phyloP scores from a whole-genome alignment of 306 rosid genomes.

The Pyrus pyrifolia region DNA sequence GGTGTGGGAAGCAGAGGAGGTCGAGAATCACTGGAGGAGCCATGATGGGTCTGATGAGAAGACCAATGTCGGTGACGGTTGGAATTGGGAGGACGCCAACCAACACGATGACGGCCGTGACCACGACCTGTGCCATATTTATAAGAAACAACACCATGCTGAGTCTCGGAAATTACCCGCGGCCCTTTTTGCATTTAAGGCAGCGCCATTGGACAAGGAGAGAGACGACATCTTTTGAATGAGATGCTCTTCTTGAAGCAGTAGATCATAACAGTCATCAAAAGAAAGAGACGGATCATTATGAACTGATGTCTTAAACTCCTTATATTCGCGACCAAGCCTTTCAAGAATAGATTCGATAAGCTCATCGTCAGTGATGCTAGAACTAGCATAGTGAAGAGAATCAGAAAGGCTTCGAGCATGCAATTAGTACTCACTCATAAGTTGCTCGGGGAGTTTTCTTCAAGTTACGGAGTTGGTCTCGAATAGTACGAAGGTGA shows the following conservation, averaged over 20 bases:
- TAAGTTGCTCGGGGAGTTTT: no score
- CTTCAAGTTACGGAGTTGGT: no score
- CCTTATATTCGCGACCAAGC: not conserved
- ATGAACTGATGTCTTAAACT: not conserved
- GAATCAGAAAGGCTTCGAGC: no score
- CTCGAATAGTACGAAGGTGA: not conserved
- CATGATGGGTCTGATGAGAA: not conserved
- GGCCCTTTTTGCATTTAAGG: not conserved
- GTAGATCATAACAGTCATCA: not conserved
- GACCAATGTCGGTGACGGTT: not conserved
- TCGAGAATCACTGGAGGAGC: not conserved
- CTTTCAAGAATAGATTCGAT: not conserved
- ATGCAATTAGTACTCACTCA: no score
- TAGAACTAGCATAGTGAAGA: no score
- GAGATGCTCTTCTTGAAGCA: not conserved
- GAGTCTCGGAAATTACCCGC: not conserved
- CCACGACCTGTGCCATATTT: not conserved
- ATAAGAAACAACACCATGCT: not conserved
- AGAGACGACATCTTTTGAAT: not conserved
- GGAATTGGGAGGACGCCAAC: not conserved
- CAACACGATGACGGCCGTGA: not conserved
- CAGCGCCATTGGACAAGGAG: not conserved
- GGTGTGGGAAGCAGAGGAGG: not conserved
- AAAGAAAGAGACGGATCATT: not conserved
- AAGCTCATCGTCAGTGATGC: not conserved